Base-by-base conservation (phyloP, 257 asterid genomes). In the Lithospermum erythrorhizon region DNA sequence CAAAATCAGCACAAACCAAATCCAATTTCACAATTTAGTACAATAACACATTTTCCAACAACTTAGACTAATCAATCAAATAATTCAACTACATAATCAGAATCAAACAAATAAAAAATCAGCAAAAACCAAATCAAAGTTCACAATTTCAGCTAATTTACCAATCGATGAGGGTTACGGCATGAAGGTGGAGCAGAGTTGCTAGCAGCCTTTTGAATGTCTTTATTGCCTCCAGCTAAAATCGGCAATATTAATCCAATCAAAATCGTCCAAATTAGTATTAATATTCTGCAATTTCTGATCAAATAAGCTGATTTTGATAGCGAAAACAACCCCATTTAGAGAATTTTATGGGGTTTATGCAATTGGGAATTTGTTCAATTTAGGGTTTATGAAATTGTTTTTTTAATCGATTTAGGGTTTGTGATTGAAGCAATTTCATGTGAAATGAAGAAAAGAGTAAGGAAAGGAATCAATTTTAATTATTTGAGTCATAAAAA, bases 111-210 rank as follows among this genome's bases (percentile, higher is more conserved):
- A 3, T 24, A 23, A 45, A 65, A 58, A 22, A 55, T 49, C 65
- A 41, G 62, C 59, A 64, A 20, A 21, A 29, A 19, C 17, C 13
- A 21, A 53, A 15, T 21, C n/a, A 63, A 37, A 15, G 59, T 45
- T 25, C 29, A 25, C 2, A 25, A 25, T 27, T 27, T 10, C 6
- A 18, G 30, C 14, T 15, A 70, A 24, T 55, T 24, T 75, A 80
- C 90, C 84, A 78, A 68, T 55, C 72, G 81, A 71, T 69, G 73
- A 65, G 76, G 84, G 59, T 80, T 83, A 4, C 68, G 61, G 75
- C 90, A 83, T 55, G 74, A 47, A 18, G 74, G 55, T 17, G 81
- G 58, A 55, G 64, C 69, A 58, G 59, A 70, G 16, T 16, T 9
- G 8, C 84, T 69, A 48, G 81, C 61, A 53, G 82, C 72, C 56